phyloP scores from a whole-genome alignment of 2,329 filamentous ascomycete species.

The Penicillium paneum region DNA sequence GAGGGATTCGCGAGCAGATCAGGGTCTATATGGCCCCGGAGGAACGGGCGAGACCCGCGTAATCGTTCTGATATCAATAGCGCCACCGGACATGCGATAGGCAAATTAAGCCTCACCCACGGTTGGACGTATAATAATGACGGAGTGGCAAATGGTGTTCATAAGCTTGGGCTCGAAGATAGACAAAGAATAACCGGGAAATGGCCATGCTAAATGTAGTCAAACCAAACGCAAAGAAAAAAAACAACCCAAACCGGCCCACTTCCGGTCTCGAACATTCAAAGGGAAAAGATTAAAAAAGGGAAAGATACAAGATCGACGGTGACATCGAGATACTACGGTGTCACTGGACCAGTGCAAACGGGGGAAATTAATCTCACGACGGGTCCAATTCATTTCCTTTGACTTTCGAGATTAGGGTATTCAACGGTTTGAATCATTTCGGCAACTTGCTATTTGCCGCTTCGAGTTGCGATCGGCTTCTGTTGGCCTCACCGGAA shows the following conservation, averaged over 20 bases:
- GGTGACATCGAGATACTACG: conserved; percentile 7
- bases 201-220: not conserved
- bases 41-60: not conserved
- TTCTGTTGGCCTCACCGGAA: no score
- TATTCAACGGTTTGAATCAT: no score
- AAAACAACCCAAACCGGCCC: conserved; percentile 4
- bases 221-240: not conserved
- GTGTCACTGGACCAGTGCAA: not conserved
- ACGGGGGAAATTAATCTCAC: conserved; percentile 1
- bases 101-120: conserved; percentile 6
- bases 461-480: no score
- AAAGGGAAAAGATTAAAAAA: conserved; percentile 8
- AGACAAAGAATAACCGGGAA: not conserved
- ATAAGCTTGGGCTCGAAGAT: not conserved
- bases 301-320: conserved; percentile 1
- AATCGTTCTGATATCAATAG: conserved; percentile 9
- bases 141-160: not conserved
- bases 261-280: conserved; percentile 18
- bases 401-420: not conserved
- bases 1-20: not conserved
- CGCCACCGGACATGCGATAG: conserved; percentile 16
- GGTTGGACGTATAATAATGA: not conserved
- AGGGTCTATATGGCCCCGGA: conserved; percentile 1
- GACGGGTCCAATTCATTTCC: not conserved
- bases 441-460: no score